Conservation (phyloP, 345 rosid genomes). For the Syzygium grande region DNA sequence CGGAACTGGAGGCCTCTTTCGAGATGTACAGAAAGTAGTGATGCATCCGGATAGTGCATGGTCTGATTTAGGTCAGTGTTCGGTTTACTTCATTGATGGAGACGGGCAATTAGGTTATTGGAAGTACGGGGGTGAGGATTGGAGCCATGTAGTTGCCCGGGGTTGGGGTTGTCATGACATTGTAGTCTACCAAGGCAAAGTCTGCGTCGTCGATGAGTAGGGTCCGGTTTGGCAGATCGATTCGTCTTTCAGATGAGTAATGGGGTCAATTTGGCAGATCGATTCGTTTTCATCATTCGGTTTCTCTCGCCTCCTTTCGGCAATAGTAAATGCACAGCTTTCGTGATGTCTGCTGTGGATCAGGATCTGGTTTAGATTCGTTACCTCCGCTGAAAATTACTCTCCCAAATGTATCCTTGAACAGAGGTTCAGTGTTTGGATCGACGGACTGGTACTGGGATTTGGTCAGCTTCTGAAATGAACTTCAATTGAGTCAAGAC, state of each 20-base stretch:
- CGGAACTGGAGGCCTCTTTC: background rate
- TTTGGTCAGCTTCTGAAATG: background rate
- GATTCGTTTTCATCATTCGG: slow-evolving; percentile 2
- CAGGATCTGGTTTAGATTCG: no score
- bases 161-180: background rate
- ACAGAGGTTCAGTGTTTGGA: background rate
- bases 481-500: background rate
- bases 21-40: background rate
- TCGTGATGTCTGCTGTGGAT: no score
- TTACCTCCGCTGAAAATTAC: no score
- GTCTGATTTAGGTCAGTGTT: background rate
- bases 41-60: background rate
- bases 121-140: slow-evolving; percentile 5
- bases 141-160: background rate
- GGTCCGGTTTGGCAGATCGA: slow-evolving; percentile 3
- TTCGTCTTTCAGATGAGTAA: slow-evolving; percentile 4
- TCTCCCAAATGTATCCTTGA: no score
- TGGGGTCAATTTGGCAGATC: slow-evolving; percentile 1
- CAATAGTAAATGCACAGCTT: no score
- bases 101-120: background rate
- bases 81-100: background rate
- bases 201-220: background rate
- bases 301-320: background rate
- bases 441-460: background rate
- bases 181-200: background rate